Base-by-base conservation (phyloP, 495 filamentous ascomycete genomes). In the Penicillium antarcticum region DNA sequence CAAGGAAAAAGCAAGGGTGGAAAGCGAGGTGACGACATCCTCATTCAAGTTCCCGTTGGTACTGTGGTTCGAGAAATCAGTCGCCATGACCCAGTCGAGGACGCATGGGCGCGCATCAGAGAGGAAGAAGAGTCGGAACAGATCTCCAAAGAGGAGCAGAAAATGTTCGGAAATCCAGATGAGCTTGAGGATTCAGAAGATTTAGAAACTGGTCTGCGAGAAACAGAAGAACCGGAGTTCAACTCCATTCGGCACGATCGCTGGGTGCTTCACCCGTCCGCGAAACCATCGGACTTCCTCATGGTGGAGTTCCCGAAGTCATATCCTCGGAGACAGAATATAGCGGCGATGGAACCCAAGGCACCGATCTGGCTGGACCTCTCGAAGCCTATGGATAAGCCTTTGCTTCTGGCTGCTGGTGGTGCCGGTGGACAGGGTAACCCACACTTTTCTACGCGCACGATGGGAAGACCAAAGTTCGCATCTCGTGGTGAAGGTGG, bases 381-480 rank as follows among this genome's bases (percentile, higher is more conserved):
- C 9, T 88, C 86, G 8, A 69, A 80, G 19, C 87, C 89, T 1
- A 96, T 92, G 72, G 81, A 88, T 12, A 78, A 80, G 35, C 94
- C 94, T 0, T 82, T 96, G 45, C 74, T 98, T n/a, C 79, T 98
- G n/a, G 87, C 88, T 2, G 89, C 89, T 2, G 94, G 94, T 16
- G 90, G 89, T 12, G 80, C 89, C 38, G 95, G 95, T 10, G 94
- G 94, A 0, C 70, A 96, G 32, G 94, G 94, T 1, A 98, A 98
- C 59, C 90, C 94, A 12, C 91, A 97, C 61, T 98, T 96, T 60
- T 79, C 87, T 7, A 85, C 87, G 0, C 85, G 80, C 38, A 72
- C 81, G 7, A 80, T 79, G 17, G 78, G 80, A 1, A 77, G 84
- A 41, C 95, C 94, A 1, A 87, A 89, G 55, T 94, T 91, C 65